phyloP scores from a whole-genome alignment of 2,329 filamentous ascomycete species.

The Fusarium proliferatum region DNA sequence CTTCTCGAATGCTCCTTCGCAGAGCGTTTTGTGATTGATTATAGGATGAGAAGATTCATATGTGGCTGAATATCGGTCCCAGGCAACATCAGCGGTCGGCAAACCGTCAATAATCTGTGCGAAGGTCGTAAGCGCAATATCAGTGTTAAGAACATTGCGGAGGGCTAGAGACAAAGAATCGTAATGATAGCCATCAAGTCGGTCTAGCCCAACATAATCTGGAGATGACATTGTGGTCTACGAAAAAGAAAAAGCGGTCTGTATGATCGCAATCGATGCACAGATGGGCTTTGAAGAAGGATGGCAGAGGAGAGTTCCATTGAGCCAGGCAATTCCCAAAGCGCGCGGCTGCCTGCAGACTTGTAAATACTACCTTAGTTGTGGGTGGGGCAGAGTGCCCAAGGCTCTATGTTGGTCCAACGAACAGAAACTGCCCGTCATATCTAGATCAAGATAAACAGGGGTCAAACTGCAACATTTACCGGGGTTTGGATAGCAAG shows the following conservation, averaged over 20 bases:
- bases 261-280: background rate
- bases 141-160: constrained; percentile 15
- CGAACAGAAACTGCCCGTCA: background rate
- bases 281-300: background rate
- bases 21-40: background rate
- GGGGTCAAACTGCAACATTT: background rate
- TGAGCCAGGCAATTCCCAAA: background rate
- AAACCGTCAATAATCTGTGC: constrained; percentile 32
- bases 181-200: background rate
- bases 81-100: background rate
- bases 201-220: background rate
- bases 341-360: background rate
- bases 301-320: background rate
- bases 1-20: background rate
- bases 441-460: background rate
- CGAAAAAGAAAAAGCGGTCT: background rate
- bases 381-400: background rate
- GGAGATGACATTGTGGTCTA: background rate
- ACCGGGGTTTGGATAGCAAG: background rate
- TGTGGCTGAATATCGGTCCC: background rate
- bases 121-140: constrained; percentile 14
- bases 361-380: background rate
- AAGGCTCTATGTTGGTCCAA: background rate
- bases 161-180: background rate
- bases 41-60: background rate